A percentile compares a stretch with the other conserved stretches of the same genome.
Evolutionary conservation across 306 rosid species (phyloP).

Genomic region (Lathyrus oleraceus): DNA sequence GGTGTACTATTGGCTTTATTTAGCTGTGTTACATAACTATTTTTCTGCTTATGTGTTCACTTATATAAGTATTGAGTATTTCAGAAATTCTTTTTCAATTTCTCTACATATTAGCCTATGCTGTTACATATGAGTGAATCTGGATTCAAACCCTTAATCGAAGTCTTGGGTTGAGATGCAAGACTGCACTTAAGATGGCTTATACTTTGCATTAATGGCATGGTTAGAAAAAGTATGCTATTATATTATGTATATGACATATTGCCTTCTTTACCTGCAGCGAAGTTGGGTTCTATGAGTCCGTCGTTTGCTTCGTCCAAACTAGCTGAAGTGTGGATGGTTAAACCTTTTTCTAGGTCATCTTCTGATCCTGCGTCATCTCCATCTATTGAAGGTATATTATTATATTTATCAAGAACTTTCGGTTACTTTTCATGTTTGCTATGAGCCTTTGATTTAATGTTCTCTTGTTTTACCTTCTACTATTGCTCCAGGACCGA

Average conservation of each 20-base stretch:
- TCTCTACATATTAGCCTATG: background rate
- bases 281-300: conserved; percentile 46
- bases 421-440: conserved; percentile 12
- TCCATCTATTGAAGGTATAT: conserved; percentile 57
- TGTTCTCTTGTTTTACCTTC: conserved; percentile 51
- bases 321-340: conserved; percentile 34
- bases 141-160: background rate
- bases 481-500: conserved; percentile 36
- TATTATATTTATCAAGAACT: conserved; percentile 11
- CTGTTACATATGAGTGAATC: background rate
- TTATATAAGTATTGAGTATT: background rate
- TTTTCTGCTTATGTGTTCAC: conserved; percentile 2
- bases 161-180: background rate
- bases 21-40: conserved; percentile 6
- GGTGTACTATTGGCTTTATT: background rate
- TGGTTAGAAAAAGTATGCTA: background rate
- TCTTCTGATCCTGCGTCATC: conserved; percentile 58
- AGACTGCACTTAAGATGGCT: background rate
- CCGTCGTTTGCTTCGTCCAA: conserved; percentile 51
- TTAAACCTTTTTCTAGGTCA: conserved; percentile 46
- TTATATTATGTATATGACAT: conserved; percentile 9
- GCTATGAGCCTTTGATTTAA: conserved; percentile 25
- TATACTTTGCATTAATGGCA: background rate
- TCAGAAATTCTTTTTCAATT: conserved; percentile 11
- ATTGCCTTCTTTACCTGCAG: conserved; percentile 50